Evolutionary conservation across 1,284 basidiomycete species (phyloP).

Genomic region (Chondrostereum purpureum): DNA sequence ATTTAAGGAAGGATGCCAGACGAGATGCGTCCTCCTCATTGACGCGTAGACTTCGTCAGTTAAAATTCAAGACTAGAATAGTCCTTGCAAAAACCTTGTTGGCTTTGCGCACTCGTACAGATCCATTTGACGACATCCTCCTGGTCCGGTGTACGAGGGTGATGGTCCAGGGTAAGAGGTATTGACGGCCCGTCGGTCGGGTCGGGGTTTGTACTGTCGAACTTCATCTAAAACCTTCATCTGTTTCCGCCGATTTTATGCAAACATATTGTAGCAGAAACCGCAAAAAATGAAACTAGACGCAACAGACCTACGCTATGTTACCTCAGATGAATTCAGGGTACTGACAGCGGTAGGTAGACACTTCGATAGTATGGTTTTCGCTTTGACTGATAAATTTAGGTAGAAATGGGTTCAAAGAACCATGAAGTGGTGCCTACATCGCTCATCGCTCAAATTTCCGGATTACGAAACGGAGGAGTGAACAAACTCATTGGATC

Average conservation of each 20-base stretch:
- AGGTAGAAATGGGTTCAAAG: constrained; percentile 98
- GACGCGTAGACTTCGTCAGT: not conserved
- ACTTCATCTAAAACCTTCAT: not conserved
- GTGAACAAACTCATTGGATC: constrained; percentile 90
- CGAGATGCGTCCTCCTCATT: not conserved
- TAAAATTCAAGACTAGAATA: not conserved
- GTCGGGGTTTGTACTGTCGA: not conserved
- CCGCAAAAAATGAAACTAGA: constrained; percentile 77
- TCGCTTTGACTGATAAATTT: constrained; percentile 9
- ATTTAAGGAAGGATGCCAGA: not conserved
- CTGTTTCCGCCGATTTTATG: not conserved
- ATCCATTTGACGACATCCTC: constrained; percentile 2
- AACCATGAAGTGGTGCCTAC: constrained; percentile 97
- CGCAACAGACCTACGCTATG: constrained; percentile 90
- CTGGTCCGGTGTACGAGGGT: not conserved
- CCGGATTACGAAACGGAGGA: constrained; percentile 84
- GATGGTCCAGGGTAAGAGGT: not conserved
- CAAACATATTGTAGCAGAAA: not conserved
- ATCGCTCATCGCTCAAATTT: constrained; percentile 84
- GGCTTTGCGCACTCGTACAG: not conserved
- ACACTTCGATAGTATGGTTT: constrained; percentile 2
- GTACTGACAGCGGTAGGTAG: constrained; percentile 82
- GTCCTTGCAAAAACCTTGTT: constrained; percentile 3
- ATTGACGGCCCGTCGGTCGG: not conserved
- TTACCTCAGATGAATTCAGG: constrained; percentile 89